Percentiles rank a stretch among this genome's conserved stretches.
phyloP scores from a whole-genome alignment of 257 asterid genomes.

The Handroanthus guayacan region DNA sequence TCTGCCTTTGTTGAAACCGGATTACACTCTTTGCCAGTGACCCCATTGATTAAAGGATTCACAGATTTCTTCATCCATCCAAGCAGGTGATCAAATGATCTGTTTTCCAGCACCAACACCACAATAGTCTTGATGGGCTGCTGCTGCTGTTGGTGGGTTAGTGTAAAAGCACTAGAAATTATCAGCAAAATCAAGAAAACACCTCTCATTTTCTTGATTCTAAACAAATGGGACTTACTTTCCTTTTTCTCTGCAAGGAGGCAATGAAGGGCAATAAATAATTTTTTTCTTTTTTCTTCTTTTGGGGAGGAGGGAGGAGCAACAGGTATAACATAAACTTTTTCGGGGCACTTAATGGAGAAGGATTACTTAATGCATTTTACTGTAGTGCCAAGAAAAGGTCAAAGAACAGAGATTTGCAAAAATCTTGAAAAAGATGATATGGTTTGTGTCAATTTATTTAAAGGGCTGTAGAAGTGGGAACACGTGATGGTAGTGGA shows the following conservation, averaged over 20 bases:
- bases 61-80: conserved; percentile 86
- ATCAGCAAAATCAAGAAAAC: conserved; percentile 41
- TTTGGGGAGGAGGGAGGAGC: conserved; percentile 5
- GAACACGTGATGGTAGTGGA: background rate
- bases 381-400: background rate
- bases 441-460: conserved; percentile 3
- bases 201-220: conserved; percentile 37
- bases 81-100: conserved; percentile 86
- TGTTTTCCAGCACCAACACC: conserved; percentile 74
- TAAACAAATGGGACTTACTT: background rate
- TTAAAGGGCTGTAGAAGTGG: conserved; percentile 22
- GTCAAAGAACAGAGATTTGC: background rate
- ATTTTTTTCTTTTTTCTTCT: background rate
- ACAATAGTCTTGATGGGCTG: conserved; percentile 76
- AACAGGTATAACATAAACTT: background rate
- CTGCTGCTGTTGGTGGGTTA: conserved; percentile 47
- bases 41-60: conserved; percentile 71
- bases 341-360: background rate
- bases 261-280: background rate
- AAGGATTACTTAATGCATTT: background rate
- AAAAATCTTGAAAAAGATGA: background rate
- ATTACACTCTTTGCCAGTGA: conserved; percentile 78
- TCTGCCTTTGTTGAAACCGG: conserved; percentile 38
- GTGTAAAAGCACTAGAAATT: conserved; percentile 38
- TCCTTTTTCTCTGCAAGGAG: background rate